Evolutionary conservation across 75 land plant genomes (phyloP).

Genomic region (Pinus taeda): DNA sequence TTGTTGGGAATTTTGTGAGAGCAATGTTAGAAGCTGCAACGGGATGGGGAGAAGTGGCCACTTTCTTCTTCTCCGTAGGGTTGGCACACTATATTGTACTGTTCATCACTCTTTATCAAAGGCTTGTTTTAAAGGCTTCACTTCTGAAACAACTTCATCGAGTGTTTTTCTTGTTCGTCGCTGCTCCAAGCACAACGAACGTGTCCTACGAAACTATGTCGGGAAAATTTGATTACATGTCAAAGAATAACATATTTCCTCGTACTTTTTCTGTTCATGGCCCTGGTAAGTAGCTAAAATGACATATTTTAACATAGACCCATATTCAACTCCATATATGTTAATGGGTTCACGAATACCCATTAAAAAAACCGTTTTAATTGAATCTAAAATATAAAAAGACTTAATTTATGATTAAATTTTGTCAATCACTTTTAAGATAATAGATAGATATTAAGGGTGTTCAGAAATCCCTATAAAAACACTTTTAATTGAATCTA

Average conservation of each 20-base stretch:
- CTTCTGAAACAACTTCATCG: constrained; percentile 43
- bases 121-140: constrained; percentile 15
- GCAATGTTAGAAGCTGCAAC: constrained; percentile 25
- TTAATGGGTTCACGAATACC: too few species aligned
- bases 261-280: constrained; percentile 35
- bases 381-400: too few species aligned
- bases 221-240: constrained; percentile 25
- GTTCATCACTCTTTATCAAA: constrained; percentile 54
- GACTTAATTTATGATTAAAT: too few species aligned
- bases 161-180: constrained; percentile 43
- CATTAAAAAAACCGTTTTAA: too few species aligned
- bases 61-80: constrained; percentile 45
- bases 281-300: constrained; percentile 19
- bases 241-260: constrained; percentile 33
- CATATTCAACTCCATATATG: too few species aligned
- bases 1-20: constrained; percentile 44
- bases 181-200: constrained; percentile 45
- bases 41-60: constrained; percentile 44
- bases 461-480: too few species aligned
- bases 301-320: too few species aligned
- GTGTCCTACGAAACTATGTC: constrained; percentile 38
- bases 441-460: too few species aligned
- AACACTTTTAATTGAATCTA: too few species aligned
- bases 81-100: constrained; percentile 48
- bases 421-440: too few species aligned